Conservation (phyloP, 495 filamentous ascomycete genomes). For the Hyaloscypha variabilis region DNA sequence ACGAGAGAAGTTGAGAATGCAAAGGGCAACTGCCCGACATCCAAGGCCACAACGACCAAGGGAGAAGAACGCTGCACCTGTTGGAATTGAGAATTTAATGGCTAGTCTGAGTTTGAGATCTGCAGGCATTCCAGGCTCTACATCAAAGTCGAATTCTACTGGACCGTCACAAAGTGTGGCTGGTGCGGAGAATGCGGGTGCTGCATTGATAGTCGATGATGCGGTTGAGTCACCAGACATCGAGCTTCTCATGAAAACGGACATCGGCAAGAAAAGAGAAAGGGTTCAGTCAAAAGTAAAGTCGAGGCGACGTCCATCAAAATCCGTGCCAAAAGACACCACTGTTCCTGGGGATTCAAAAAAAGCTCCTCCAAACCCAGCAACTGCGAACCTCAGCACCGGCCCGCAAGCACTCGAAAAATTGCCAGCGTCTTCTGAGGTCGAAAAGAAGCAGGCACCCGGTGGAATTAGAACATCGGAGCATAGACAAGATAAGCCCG, state of each 20-base stretch:
- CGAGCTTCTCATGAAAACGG: conserved; percentile 18
- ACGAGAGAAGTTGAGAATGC: conserved; percentile 17
- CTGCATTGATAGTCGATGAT: conserved; percentile 3
- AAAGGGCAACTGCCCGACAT: conserved; percentile 11
- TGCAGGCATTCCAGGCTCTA: conserved; percentile 6
- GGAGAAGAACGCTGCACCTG: background rate
- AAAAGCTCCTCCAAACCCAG: background rate
- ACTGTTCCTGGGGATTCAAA: background rate
- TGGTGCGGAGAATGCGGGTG: conserved; percentile 3
- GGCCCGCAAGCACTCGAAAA: conserved; percentile 17
- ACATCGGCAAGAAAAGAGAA: conserved; percentile 31
- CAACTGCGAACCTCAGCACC: background rate
- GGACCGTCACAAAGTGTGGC: conserved; percentile 16
- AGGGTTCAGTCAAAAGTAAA: conserved; percentile 30
- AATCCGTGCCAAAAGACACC: conserved; percentile 11
- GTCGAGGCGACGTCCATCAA: conserved; percentile 27
- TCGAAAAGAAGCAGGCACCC: background rate
- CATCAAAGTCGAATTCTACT: conserved; percentile 12
- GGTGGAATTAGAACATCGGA: background rate
- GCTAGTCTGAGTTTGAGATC: conserved; percentile 24
- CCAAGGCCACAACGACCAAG: conserved; percentile 2
- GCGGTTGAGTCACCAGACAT: conserved; percentile 2
- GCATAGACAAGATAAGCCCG: background rate
- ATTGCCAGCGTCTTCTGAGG: background rate
- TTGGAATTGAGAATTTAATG: conserved; percentile 28